A percentile compares a stretch with the other conserved stretches of the same genome.
Evolutionary conservation across 306 rosid species (phyloP).

Genomic region (Chamaecrista fasciculata): DNA sequence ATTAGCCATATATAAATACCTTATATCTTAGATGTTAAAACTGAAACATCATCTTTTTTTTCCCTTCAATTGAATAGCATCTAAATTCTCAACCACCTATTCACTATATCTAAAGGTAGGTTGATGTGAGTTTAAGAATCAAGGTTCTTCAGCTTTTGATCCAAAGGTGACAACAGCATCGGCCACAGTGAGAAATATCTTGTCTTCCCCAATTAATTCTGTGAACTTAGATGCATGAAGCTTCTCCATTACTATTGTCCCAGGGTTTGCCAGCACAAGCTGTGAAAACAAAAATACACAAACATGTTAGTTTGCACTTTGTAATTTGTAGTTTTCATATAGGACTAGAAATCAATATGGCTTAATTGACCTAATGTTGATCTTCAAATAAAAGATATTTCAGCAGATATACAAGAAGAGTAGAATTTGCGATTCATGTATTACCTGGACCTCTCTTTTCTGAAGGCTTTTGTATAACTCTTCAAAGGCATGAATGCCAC

Average conservation of each 20-base stretch:
- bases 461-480: slow-evolving; percentile 52
- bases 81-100: too few relatives aligned
- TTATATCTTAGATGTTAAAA: neutral
- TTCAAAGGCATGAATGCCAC: slow-evolving; percentile 72
- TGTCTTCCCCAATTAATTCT: slow-evolving; percentile 52
- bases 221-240: slow-evolving; percentile 56
- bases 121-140: neutral
- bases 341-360: too few relatives aligned
- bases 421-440: neutral
- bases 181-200: slow-evolving; percentile 62
- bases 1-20: too few relatives aligned
- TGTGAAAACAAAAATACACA: slow-evolving; percentile 17
- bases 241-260: slow-evolving; percentile 72
- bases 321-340: neutral
- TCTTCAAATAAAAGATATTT: too few relatives aligned
- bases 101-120: neutral
- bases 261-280: slow-evolving; percentile 81
- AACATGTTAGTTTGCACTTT: neutral
- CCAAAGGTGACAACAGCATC: slow-evolving; percentile 58
- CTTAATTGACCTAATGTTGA: too few relatives aligned
- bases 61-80: neutral
- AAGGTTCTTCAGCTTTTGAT: slow-evolving; percentile 23
- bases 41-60: neutral
- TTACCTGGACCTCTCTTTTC: slow-evolving; percentile 55
- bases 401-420: neutral